Percentiles rank a stretch among this genome's conserved stretches.
Evolutionary conservation across 805 yeast genomes (phyloP).

Genomic region (Ogataea pignaliae): DNA sequence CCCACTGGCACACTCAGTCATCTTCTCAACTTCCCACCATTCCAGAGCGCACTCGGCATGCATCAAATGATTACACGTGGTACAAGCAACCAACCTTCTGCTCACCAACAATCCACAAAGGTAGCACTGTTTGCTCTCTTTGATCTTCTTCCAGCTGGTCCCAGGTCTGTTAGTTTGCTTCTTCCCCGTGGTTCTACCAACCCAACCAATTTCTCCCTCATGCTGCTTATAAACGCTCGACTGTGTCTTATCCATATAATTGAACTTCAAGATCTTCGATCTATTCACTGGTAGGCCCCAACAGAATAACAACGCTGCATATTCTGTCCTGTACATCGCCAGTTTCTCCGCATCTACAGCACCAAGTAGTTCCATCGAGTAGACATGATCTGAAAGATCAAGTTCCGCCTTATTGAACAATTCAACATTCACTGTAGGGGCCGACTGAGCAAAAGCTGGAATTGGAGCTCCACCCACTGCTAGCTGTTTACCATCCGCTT

Average conservation of each 20-base stretch:
- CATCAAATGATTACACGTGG: slow-evolving; percentile 69
- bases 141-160: slow-evolving; percentile 11
- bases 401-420: slow-evolving; percentile 41
- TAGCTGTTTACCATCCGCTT: too few species aligned
- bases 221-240: slow-evolving; percentile 18
- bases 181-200: slow-evolving; percentile 15
- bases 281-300: slow-evolving; percentile 87
- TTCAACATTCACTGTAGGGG: slow-evolving; percentile 38
- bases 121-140: slow-evolving; percentile 45
- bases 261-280: slow-evolving; percentile 72
- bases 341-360: slow-evolving; percentile 35
- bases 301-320: slow-evolving; percentile 68
- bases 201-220: slow-evolving; percentile 27
- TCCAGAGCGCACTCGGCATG: slow-evolving; percentile 74
- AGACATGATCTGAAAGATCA: slow-evolving; percentile 41
- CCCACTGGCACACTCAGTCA: slow-evolving; percentile 70
- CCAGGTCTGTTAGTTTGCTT: slow-evolving; percentile 3
- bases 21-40: slow-evolving; percentile 62
- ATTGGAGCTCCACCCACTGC: neutral
- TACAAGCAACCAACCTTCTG: slow-evolving; percentile 63
- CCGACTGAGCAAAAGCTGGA: neutral
- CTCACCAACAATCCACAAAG: slow-evolving; percentile 60
- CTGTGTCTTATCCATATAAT: slow-evolving; percentile 29
- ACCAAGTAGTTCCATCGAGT: slow-evolving; percentile 37
- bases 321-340: slow-evolving; percentile 51